Percentiles rank a stretch among this genome's conserved stretches.
Conservation (phyloP, 192 early-diverging fungal species). For the Umbelopsis ramanniana region DNA sequence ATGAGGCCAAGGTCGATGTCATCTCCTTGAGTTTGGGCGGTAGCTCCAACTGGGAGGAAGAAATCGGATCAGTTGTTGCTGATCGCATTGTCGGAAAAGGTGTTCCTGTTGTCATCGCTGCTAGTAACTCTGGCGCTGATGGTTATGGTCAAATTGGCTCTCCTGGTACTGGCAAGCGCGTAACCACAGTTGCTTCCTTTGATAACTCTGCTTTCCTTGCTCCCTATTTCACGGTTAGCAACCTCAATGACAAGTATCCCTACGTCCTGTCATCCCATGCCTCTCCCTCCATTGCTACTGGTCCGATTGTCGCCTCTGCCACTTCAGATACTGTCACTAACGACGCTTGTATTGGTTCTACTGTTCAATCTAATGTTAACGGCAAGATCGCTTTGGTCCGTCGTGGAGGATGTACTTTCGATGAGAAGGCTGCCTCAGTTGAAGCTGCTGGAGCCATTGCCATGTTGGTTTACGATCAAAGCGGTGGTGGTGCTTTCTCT, state of each 20-base stretch:
- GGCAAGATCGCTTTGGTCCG: conserved; percentile 66
- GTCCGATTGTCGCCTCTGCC: conserved; percentile 50
- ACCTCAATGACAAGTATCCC: not conserved
- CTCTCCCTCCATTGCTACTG: conserved; percentile 30
- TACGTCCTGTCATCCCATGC: not conserved
- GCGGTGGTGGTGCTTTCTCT: conserved; percentile 18
- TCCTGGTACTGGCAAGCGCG: conserved; percentile 58
- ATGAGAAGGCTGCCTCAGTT: conserved; percentile 60
- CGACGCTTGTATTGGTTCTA: conserved; percentile 56
- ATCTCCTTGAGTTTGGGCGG: conserved; percentile 88
- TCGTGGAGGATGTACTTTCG: conserved; percentile 73
- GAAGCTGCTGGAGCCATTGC: conserved; percentile 63
- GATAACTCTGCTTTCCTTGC: conserved; percentile 48
- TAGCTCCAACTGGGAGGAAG: conserved; percentile 61
- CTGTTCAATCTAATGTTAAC: conserved; percentile 42
- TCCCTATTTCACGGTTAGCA: conserved; percentile 35
- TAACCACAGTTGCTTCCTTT: conserved; percentile 61
- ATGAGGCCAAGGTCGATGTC: conserved; percentile 67
- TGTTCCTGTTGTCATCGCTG: conserved; percentile 57
- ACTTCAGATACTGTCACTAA: conserved; percentile 40
- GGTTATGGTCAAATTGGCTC: conserved; percentile 65
- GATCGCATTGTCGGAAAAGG: conserved; percentile 46
- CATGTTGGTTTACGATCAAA: conserved; percentile 68
- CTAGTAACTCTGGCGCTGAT: conserved; percentile 68
- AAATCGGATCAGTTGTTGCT: conserved; percentile 61